Evolutionary conservation across 1,284 basidiomycete species (phyloP).

Genomic region (Sanguinoderma infundibulare): DNA sequence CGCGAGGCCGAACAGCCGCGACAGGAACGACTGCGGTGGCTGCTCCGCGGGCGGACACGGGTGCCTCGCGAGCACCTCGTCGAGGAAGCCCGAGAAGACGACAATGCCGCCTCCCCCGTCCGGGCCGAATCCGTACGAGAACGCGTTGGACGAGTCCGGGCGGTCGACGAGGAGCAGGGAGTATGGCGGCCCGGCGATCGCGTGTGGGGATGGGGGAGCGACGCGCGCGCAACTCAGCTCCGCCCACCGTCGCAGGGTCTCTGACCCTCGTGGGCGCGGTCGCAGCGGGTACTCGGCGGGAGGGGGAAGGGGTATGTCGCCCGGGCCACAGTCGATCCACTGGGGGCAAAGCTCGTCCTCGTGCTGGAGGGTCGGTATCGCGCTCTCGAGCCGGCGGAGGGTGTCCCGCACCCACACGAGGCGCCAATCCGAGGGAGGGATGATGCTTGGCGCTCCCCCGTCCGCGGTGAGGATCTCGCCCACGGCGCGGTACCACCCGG

Average conservation of each 20-base stretch:
- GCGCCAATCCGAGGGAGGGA: constrained; percentile 82
- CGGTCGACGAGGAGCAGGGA: constrained; percentile 84
- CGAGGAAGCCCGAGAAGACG: constrained; percentile 86
- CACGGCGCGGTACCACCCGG: constrained; percentile 86
- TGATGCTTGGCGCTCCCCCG: constrained; percentile 64
- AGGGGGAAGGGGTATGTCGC: constrained; percentile 67
- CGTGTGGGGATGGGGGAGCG: constrained; percentile 49
- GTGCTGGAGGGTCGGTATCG: constrained; percentile 65
- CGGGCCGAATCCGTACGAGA: constrained; percentile 91
- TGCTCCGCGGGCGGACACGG: constrained; percentile 28
- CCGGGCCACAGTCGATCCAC: constrained; percentile 57
- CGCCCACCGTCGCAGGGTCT: constrained; percentile 61
- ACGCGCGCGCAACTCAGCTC: constrained; percentile 51
- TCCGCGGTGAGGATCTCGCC: constrained; percentile 76
- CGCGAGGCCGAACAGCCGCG: constrained; percentile 49
- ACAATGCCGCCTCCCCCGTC: constrained; percentile 90
- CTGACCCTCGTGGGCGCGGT: constrained; percentile 72
- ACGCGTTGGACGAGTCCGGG: constrained; percentile 81
- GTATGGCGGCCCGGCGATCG: constrained; percentile 82
- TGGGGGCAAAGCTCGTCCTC: constrained; percentile 57
- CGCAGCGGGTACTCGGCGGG: constrained; percentile 73
- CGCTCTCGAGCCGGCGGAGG: constrained; percentile 72
- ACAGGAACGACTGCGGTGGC: constrained; percentile 50
- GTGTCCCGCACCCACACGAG: constrained; percentile 82
- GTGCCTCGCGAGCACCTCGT: constrained; percentile 70